Evolutionary conservation across 768 basidiomycete species (phyloP).

Genomic region (Phlebiopsis gigantea): DNA sequence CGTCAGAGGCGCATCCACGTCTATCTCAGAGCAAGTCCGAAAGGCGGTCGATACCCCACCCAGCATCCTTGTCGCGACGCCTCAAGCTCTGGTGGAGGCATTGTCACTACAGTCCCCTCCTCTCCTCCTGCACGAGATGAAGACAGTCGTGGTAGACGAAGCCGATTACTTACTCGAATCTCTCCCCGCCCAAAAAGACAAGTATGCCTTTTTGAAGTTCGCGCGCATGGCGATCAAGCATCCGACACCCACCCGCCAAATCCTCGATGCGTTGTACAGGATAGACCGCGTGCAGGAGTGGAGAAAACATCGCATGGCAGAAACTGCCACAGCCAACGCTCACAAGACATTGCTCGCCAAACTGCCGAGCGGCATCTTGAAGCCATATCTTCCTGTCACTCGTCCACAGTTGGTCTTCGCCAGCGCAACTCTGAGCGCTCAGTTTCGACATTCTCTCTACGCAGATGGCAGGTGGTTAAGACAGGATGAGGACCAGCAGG

Average conservation of each 20-base stretch:
- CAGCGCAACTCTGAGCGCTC: slow-evolving; percentile 64
- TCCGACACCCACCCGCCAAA: slow-evolving; percentile 49
- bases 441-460: slow-evolving; percentile 48
- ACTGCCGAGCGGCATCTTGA: background rate
- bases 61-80: slow-evolving; percentile 67
- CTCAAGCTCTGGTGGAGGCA: slow-evolving; percentile 60
- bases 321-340: background rate
- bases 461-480: slow-evolving; percentile 54
- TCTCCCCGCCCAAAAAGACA: slow-evolving; percentile 35
- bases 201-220: slow-evolving; percentile 33
- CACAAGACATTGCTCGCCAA: background rate
- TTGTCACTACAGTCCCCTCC: slow-evolving; percentile 37
- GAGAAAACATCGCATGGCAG: background rate
- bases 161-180: slow-evolving; percentile 67
- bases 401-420: slow-evolving; percentile 60
- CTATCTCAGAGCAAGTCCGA: slow-evolving; percentile 36
- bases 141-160: slow-evolving; percentile 68
- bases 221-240: slow-evolving; percentile 44
- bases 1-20: slow-evolving; percentile 44
- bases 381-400: slow-evolving; percentile 1
- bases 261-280: slow-evolving; percentile 54
- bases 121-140: slow-evolving; percentile 42
- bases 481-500: slow-evolving; percentile 11
- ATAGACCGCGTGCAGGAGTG: background rate
- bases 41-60: slow-evolving; percentile 42